Conservation (phyloP, 176 grass and related monocot species). For the Carex parvula region DNA sequence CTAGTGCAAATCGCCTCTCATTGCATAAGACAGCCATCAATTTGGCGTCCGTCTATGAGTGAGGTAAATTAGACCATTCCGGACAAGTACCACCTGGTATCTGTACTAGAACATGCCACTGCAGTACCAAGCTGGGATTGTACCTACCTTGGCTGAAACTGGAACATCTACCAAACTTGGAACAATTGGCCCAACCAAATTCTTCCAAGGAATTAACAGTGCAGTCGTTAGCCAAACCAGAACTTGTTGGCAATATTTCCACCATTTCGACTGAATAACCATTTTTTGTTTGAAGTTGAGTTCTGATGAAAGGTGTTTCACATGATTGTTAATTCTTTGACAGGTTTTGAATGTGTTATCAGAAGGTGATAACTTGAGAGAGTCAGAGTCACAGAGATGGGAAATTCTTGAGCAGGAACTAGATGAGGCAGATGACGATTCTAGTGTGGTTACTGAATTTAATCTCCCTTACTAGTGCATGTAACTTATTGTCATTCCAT, state of each 20-base stretch:
- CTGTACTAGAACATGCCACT: neutral
- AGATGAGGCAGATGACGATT: slow-evolving; percentile 62
- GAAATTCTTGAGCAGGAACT: slow-evolving; percentile 67
- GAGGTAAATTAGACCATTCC: slow-evolving; percentile 44
- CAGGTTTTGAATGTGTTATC: slow-evolving; percentile 72
- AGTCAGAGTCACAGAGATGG: slow-evolving; percentile 63
- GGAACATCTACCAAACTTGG: neutral
- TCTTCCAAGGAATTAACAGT: neutral
- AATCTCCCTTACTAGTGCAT: slow-evolving; percentile 28
- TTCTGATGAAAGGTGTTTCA: neutral
- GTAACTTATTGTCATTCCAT: neutral
- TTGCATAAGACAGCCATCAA: slow-evolving; percentile 70
- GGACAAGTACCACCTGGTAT: neutral
- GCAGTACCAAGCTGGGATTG: neutral
- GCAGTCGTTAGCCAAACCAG: neutral
- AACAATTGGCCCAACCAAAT: neutral
- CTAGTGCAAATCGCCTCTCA: slow-evolving; percentile 51
- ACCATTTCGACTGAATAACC: neutral
- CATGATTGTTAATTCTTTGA: neutral
- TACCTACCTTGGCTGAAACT: neutral
- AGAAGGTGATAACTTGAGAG: slow-evolving; percentile 45
- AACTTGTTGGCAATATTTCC: neutral
- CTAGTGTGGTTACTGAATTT: slow-evolving; percentile 46
- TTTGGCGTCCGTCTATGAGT: slow-evolving; percentile 72
- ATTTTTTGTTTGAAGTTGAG: neutral